Evolutionary conservation across 306 rosid species (phyloP), one percentile per base, ranked within the genome.

Genomic region (Vicia sativa): DNA sequence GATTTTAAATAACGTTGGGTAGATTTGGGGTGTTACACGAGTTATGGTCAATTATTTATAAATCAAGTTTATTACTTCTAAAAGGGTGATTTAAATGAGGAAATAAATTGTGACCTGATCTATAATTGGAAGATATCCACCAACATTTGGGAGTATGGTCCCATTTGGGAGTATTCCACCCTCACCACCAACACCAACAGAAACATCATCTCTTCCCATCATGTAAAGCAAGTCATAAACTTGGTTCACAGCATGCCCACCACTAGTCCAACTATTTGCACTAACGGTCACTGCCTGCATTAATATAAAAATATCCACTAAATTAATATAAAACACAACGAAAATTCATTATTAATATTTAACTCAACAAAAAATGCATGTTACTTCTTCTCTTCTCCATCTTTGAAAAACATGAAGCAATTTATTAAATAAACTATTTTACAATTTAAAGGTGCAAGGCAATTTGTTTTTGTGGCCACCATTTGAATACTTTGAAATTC

Each of bases 131-230:
- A 86, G 96, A 76, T 83, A 93, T 5, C 97, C 98, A 42, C 98
- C 98, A 34, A 93, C 98, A 64, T 90, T 77, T 0, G 90, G 89
- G 45, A 80, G 77, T 7, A 88, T 86, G 21, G 89, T 86, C 46
- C 91, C 91, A 71, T 88, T 75, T 37, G 62, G 64, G 3, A 71
- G 78, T 6, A 93, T 85, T 28, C 95, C 98, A 25, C 98, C 98
- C 6, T 93, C 98, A 0, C 98, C 98, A 1, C 98, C 98, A 2
- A 93, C 80, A 63, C 97, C 98, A 72, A 93, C 95, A 0, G 87
- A 80, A 23, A 90, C 15, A 65, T 90, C 96, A 63, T 93, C 97
- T 25, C 98, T 78, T 0, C 78, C 91, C 98, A 93, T 90, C 98
- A 93, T 93, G 77, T 90, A 90, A 14, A 90, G 87, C 2, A 88